Conservation (phyloP, 495 filamentous ascomycete genomes). For the Recurvomyces mirabilis region DNA sequence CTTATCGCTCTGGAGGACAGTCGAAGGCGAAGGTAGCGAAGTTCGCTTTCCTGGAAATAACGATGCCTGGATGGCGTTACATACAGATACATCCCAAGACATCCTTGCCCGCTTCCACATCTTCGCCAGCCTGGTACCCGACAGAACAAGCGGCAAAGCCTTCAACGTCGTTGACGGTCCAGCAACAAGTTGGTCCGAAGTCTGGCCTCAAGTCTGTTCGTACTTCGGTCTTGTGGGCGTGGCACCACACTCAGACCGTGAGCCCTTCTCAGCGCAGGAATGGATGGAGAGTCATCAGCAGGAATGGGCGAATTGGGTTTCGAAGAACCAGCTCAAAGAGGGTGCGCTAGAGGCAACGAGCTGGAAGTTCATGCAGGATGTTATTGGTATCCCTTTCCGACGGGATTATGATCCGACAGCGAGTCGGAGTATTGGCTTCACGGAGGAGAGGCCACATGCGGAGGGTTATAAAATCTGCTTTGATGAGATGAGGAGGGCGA, state of each 20-base stretch:
- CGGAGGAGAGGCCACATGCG: conserved; percentile 14
- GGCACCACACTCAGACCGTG: background rate
- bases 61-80: conserved; percentile 20
- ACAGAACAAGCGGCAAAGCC: conserved; percentile 17
- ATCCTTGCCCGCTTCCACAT: conserved; percentile 35
- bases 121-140: conserved; percentile 26
- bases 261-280: conserved; percentile 5
- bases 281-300: conserved; percentile 12
- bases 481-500: conserved; percentile 19
- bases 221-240: conserved; percentile 34
- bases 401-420: conserved; percentile 18
- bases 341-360: conserved; percentile 6
- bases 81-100: conserved; percentile 34
- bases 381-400: conserved; percentile 12
- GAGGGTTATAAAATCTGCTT: conserved; percentile 16
- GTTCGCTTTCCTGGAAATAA: conserved; percentile 33
- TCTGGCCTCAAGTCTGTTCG: conserved; percentile 30
- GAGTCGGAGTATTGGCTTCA: conserved; percentile 15
- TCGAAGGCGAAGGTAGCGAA: conserved; percentile 25
- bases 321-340: conserved; percentile 6
- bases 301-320: conserved; percentile 8
- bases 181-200: conserved; percentile 25
- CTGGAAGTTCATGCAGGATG: conserved; percentile 14
- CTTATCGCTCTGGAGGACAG: conserved; percentile 30
- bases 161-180: conserved; percentile 33